Evolutionary conservation across 495 filamentous ascomycete genomes (phyloP).

Genomic region (Hypomontagnella monticulosa): DNA sequence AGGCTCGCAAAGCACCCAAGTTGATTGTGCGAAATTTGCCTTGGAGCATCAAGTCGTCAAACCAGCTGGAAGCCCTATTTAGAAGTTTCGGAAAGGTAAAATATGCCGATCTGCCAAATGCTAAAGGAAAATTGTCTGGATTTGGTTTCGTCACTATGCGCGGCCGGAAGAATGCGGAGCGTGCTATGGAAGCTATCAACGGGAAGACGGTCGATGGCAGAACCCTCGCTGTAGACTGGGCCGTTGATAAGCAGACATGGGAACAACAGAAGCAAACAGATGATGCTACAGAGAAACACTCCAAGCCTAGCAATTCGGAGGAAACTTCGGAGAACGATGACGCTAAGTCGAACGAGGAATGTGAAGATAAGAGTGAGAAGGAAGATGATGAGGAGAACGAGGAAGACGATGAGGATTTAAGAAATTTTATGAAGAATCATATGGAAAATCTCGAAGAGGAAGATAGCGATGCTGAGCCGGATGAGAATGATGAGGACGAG

Average conservation of each 20-base stretch:
- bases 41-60: slow-evolving; percentile 89
- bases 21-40: slow-evolving; percentile 95
- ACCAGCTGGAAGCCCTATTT: slow-evolving; percentile 81
- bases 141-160: slow-evolving; percentile 94
- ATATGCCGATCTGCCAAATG: slow-evolving; percentile 79
- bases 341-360: slow-evolving; percentile 39
- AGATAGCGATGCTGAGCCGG: slow-evolving; percentile 57
- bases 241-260: slow-evolving; percentile 90
- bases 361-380: slow-evolving; percentile 39
- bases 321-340: slow-evolving; percentile 46
- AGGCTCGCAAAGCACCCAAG: slow-evolving; percentile 72
- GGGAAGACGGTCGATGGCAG: slow-evolving; percentile 90
- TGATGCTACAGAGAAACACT: slow-evolving; percentile 42
- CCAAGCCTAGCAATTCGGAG: slow-evolving; percentile 46
- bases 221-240: slow-evolving; percentile 92
- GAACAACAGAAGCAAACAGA: slow-evolving; percentile 64
- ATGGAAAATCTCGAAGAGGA: slow-evolving; percentile 62
- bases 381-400: slow-evolving; percentile 49
- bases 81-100: slow-evolving; percentile 90
- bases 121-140: slow-evolving; percentile 75
- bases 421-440: slow-evolving; percentile 55
- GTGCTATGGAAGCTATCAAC: slow-evolving; percentile 83
- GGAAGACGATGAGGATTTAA: slow-evolving; percentile 53
- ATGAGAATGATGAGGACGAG: slow-evolving; percentile 48
- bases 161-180: slow-evolving; percentile 90